Evolutionary conservation across 2,329 filamentous ascomycete species (phyloP).

Genomic region (Alternaria rosae): DNA sequence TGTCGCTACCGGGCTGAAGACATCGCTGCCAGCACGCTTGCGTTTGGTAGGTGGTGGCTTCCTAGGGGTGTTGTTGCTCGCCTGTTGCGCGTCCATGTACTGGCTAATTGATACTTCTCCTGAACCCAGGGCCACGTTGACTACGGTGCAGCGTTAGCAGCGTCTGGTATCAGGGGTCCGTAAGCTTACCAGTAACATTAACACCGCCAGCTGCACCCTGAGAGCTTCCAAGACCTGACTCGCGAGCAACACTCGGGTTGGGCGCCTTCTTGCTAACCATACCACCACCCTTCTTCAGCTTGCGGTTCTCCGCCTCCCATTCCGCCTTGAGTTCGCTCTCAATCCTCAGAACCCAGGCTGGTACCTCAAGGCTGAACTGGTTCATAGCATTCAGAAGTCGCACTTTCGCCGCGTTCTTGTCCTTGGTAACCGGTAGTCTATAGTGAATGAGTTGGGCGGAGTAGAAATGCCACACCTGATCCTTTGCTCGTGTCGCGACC

Average conservation of each 20-base stretch:
- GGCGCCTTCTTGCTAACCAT: background rate
- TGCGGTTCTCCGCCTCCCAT: constrained; percentile 61
- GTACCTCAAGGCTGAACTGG: constrained; percentile 58
- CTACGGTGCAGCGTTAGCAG: background rate
- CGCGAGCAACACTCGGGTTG: background rate
- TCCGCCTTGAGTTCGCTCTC: constrained; percentile 66
- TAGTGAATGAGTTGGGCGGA: constrained; percentile 70
- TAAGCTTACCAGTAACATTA: constrained; percentile 22
- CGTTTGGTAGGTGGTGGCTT: constrained; percentile 7
- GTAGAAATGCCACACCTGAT: constrained; percentile 67
- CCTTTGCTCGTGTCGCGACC: constrained; percentile 41
- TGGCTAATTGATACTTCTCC: background rate
- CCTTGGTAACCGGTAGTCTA: constrained; percentile 63
- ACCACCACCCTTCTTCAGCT: constrained; percentile 50
- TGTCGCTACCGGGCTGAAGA: background rate
- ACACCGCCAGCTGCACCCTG: background rate
- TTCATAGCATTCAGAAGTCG: constrained; percentile 66
- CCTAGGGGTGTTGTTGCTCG: background rate
- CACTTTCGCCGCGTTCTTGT: constrained; percentile 66
- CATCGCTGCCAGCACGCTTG: background rate
- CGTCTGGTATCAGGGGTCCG: too few relatives aligned
- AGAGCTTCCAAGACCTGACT: background rate
- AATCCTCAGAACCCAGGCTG: constrained; percentile 57
- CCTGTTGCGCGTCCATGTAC: background rate
- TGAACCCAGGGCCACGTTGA: constrained; percentile 11